Evolutionary conservation across 108 stramenopile genomes (phyloP).

Genomic region (Fragilaria radians): DNA sequence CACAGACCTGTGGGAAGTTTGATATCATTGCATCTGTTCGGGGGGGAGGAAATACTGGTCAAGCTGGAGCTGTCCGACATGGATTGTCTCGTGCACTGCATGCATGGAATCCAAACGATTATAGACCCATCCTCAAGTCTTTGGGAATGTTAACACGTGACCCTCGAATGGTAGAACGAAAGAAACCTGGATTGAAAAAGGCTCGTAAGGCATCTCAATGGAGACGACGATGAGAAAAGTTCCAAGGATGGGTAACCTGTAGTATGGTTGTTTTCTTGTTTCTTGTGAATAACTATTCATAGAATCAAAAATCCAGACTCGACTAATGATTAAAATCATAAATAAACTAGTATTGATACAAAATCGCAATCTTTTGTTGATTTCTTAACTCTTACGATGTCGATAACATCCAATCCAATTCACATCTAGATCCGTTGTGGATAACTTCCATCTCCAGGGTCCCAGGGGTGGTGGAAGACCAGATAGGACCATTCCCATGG

Average conservation of each 20-base stretch:
- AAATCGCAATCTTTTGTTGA: no score
- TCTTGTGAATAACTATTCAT: no score
- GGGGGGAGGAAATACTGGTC: conserved; percentile 86
- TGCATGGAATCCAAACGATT: conserved; percentile 81
- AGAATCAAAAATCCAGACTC: no score
- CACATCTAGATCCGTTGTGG: conserved; percentile 52
- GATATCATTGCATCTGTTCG: conserved; percentile 69
- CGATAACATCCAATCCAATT: conserved; percentile 85
- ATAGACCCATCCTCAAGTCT: conserved; percentile 86
- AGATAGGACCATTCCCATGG: conserved; percentile 14
- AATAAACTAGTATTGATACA: no score
- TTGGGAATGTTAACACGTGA: conserved; percentile 90
- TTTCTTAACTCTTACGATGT: no score
- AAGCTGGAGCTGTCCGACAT: conserved; percentile 92
- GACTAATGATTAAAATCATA: no score
- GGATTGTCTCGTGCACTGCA: conserved; percentile 92
- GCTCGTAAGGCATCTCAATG: conserved; percentile 96
- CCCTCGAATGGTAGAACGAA: conserved; percentile 93
- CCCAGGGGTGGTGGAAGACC: conserved; percentile 21
- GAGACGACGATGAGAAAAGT: conserved; percentile 98
- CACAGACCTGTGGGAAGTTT: conserved; percentile 83
- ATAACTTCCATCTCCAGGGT: conserved; percentile 69
- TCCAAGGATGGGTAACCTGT: no score
- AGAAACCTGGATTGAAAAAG: conserved; percentile 94
- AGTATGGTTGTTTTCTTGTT: no score